Percentiles rank a stretch among this genome's conserved stretches.
phyloP scores from a whole-genome alignment of 2,329 filamentous ascomycete genomes.

The Colletotrichum sp. region DNA sequence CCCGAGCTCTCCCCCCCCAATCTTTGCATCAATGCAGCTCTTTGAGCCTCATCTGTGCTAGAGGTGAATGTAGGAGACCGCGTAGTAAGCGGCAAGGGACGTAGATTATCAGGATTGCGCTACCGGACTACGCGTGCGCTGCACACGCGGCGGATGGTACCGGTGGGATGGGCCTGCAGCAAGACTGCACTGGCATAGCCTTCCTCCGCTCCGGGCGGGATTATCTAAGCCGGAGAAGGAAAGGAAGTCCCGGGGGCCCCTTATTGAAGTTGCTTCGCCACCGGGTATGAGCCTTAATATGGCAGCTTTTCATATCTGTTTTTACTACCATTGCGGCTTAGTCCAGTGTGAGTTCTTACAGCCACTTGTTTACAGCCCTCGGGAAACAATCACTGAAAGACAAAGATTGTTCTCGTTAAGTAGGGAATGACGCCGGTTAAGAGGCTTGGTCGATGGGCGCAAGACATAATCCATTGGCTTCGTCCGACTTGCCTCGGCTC shows the following conservation, averaged over 20 bases:
- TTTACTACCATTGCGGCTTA: not conserved
- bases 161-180: not conserved
- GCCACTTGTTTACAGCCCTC: not conserved
- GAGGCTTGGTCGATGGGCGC: not conserved
- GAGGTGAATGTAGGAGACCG: not conserved
- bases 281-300: not conserved
- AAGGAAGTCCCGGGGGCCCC: not conserved
- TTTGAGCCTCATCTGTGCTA: not conserved
- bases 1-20: not conserved
- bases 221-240: not conserved
- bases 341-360: not conserved
- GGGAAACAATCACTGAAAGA: not conserved
- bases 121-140: not conserved
- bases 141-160: not conserved
- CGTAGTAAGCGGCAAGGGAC: not conserved
- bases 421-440: not conserved
- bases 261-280: not conserved
- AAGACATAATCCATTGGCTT: fast-evolving
- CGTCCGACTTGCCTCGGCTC: not conserved
- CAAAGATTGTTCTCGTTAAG: fast-evolving
- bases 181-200: not conserved
- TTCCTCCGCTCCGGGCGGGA: not conserved
- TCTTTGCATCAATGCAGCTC: not conserved
- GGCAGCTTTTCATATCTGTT: not conserved
- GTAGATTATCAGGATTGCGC: not conserved